Conservation (phyloP, 768 basidiomycete species). For the Omphalotus guepiniiformis region DNA sequence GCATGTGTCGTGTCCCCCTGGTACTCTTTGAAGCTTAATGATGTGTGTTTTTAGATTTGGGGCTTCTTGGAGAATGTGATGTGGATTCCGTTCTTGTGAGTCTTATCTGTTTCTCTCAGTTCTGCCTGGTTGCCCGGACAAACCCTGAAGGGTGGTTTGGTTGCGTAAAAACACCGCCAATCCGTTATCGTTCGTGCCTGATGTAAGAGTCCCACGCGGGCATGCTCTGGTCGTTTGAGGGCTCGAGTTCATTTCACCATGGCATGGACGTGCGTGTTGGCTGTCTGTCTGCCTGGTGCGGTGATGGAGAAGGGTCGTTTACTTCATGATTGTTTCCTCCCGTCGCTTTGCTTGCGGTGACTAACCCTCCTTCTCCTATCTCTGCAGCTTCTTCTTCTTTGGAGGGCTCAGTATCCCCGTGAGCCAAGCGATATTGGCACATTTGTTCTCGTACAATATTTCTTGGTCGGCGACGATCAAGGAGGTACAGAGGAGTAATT, state of each 20-base stretch:
- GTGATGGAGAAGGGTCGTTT: not conserved
- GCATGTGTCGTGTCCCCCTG: not conserved
- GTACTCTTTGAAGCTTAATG: not conserved
- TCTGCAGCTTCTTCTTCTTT: slow-evolving; percentile 77
- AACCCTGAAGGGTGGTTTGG: too few species aligned
- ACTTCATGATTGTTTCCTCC: not conserved
- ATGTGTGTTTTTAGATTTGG: slow-evolving; percentile 27
- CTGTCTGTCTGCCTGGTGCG: not conserved
- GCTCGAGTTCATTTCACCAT: not conserved
- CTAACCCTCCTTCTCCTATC: slow-evolving; percentile 30
- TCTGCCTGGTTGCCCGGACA: too few species aligned
- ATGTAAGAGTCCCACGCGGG: not conserved
- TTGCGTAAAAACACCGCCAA: too few species aligned
- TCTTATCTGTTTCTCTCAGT: slow-evolving; percentile 16
- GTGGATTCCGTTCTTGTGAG: slow-evolving; percentile 76
- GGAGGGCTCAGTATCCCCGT: slow-evolving; percentile 71
- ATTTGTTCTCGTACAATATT: slow-evolving; percentile 55
- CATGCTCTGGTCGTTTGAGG: not conserved
- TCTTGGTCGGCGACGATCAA: slow-evolving; percentile 64
- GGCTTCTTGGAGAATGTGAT: slow-evolving; percentile 55
- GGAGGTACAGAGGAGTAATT: slow-evolving; percentile 82
- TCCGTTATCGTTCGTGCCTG: slow-evolving; percentile 6
- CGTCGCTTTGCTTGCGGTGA: too few species aligned
- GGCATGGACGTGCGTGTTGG: not conserved
- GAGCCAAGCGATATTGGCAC: slow-evolving; percentile 63